phyloP scores from a whole-genome alignment of 2,329 filamentous ascomycete species.

The Ophiostoma tasmaniense region DNA sequence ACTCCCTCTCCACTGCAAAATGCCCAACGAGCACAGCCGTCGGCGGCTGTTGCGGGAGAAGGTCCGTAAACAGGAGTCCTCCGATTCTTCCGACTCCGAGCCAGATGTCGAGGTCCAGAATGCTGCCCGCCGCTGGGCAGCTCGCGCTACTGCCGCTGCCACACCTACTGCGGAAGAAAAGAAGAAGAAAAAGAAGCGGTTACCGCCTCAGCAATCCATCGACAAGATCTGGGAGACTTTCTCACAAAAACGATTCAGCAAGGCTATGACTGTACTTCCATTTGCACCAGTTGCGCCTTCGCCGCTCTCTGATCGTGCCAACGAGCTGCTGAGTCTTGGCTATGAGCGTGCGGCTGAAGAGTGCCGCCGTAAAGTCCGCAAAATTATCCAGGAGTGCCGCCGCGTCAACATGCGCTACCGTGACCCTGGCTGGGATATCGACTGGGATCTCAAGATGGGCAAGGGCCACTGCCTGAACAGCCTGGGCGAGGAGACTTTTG shows the following conservation, averaged over 20 bases:
- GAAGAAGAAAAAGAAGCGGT: conserved; percentile 49
- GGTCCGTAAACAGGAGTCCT: not conserved
- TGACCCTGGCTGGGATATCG: conserved; percentile 53
- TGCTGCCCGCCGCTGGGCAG: conserved; percentile 10
- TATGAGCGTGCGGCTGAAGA: conserved; percentile 57
- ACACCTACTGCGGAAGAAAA: conserved; percentile 25
- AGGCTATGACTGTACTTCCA: conserved; percentile 56
- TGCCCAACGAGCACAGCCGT: conserved; percentile 13
- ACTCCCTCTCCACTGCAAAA: not conserved
- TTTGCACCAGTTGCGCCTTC: conserved; percentile 50
- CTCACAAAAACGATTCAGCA: conserved; percentile 52
- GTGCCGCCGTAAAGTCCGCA: conserved; percentile 53
- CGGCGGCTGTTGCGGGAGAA: conserved; percentile 4
- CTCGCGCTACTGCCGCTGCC: conserved; percentile 5
- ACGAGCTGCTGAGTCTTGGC: conserved; percentile 51
- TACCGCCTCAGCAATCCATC: conserved; percentile 56
- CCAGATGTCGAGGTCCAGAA: conserved; percentile 12
- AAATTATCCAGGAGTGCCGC: conserved; percentile 57
- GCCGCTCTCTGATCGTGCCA: conserved; percentile 43
- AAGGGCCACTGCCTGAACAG: conserved; percentile 48
- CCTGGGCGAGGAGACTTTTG: conserved; percentile 43
- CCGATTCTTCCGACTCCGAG: conserved; percentile 26
- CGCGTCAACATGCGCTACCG: conserved; percentile 74
- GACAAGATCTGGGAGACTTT: conserved; percentile 59
- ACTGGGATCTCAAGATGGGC: conserved; percentile 61